phyloP scores from a whole-genome alignment of 192 early-diverging fungal genomes.

The Coemansia erecta region DNA sequence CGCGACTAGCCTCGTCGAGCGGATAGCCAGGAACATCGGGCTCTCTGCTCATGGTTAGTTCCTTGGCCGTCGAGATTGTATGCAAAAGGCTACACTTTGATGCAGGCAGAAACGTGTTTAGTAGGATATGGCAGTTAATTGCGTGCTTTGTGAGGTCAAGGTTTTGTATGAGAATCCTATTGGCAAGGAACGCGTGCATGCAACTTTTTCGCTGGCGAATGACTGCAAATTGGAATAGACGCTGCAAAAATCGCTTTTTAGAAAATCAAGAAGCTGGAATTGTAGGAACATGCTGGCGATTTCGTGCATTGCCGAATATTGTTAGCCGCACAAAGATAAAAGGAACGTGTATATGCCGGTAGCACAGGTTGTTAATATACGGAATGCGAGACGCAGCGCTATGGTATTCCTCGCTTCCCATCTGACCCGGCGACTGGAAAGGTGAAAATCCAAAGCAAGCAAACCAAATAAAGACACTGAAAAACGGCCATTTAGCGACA shows the following conservation, averaged over 20 bases:
- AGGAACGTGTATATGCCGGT: no score
- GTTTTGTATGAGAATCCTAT: neutral
- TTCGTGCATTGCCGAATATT: no score
- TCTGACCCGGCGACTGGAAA: no score
- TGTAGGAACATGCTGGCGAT: no score
- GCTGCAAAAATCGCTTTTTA: neutral
- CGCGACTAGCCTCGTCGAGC: constrained; percentile 40
- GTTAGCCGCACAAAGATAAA: no score
- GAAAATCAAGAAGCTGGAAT: neutral
- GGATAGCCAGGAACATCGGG: constrained; percentile 30
- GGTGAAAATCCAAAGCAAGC: no score
- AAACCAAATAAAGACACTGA: no score
- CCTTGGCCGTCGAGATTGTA: constrained; percentile 8
- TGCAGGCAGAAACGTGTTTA: neutral
- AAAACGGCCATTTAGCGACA: no score
- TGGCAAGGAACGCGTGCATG: neutral
- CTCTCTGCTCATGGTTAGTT: constrained; percentile 32
- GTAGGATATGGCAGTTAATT: neutral
- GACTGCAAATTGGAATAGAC: neutral
- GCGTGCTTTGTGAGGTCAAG: neutral
- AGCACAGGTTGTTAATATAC: no score
- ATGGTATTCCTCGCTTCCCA: no score
- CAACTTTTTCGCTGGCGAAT: neutral
- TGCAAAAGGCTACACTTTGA: constrained; percentile 20
- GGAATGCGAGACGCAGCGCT: no score